Evolutionary conservation across 192 early-diverging fungal species (phyloP).

Genomic region (Coemansia sp.): DNA sequence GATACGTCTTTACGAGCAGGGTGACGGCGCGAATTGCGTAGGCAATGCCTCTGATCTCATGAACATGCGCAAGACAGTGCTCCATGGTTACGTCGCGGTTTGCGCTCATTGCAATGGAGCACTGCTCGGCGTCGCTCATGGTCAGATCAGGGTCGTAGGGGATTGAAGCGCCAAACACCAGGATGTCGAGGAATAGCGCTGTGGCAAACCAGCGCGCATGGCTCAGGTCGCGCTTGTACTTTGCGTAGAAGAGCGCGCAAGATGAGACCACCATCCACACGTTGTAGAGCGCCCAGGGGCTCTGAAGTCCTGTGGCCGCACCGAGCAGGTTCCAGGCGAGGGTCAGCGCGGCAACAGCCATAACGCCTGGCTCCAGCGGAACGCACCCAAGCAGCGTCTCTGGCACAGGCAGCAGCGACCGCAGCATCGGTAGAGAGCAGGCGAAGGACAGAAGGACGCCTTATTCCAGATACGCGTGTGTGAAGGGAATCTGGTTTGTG

Average conservation of each 20-base stretch:
- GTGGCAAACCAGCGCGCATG: conserved; percentile 47
- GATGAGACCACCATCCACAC: conserved; percentile 48
- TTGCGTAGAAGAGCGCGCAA: conserved; percentile 41
- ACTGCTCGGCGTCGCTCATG: conserved; percentile 40
- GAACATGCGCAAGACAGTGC: conserved; percentile 45
- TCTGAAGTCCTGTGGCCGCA: conserved; percentile 17
- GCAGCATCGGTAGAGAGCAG: conserved; percentile 15
- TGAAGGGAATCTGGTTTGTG: too few relatives aligned
- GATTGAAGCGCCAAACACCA: conserved; percentile 16
- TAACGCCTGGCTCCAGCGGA: conserved; percentile 19
- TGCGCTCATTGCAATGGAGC: conserved; percentile 33
- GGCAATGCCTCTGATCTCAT: conserved; percentile 46
- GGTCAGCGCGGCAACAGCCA: conserved; percentile 1
- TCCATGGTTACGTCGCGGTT: conserved; percentile 32
- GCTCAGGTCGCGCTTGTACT: conserved; percentile 34
- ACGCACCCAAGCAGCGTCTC: conserved; percentile 26
- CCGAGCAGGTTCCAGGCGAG: conserved; percentile 27
- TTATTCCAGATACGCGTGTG: too few relatives aligned
- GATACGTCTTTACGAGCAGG: conserved; percentile 25
- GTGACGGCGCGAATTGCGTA: conserved; percentile 27
- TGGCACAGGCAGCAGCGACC: conserved; percentile 23
- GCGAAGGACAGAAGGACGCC: not conserved
- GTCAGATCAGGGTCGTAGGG: conserved; percentile 25
- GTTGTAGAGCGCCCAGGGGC: conserved; percentile 37
- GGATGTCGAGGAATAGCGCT: conserved; percentile 29